These are phyloP conservation scores for Blastobotrys raffinosifermentans DNA, from an alignment of 1,139 yeast genomes.

Conservation along the genomic window DNA sequence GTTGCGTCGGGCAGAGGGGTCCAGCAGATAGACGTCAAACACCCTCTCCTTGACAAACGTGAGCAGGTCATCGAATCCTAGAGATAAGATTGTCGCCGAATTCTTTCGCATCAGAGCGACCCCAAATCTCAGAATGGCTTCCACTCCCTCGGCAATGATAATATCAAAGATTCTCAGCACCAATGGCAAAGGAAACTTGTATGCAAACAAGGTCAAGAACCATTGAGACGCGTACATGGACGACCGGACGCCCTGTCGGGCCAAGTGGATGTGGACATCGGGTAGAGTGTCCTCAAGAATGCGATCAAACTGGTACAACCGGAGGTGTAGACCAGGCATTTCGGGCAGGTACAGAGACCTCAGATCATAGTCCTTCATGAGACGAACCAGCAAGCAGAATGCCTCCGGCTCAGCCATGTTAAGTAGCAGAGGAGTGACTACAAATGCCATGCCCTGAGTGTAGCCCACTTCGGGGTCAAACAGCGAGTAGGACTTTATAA, in stretches of 20 bases:
- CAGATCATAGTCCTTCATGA: constrained; percentile 80
- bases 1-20: constrained; percentile 8
- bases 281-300: constrained; percentile 67
- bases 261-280: constrained; percentile 63
- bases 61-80: constrained; percentile 69
- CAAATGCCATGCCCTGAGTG: constrained; percentile 96
- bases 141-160: constrained; percentile 83
- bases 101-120: constrained; percentile 69
- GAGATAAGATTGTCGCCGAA: constrained; percentile 48
- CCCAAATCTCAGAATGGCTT: constrained; percentile 74
- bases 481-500: constrained; percentile 77
- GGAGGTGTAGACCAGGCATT: constrained; percentile 87
- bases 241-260: constrained; percentile 77
- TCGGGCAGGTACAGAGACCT: constrained; percentile 76
- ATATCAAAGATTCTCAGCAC: constrained; percentile 80
- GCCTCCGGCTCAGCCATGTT: constrained; percentile 80
- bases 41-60: constrained; percentile 72
- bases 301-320: constrained; percentile 84
- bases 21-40: constrained; percentile 59
- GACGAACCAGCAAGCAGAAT: constrained; percentile 68
- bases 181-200: constrained; percentile 80
- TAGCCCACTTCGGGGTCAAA: constrained; percentile 93
- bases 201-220: constrained; percentile 91
- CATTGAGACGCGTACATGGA: constrained; percentile 96
- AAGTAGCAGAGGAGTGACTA: constrained; percentile 76